Percentiles rank a stretch among this genome's conserved stretches.
Conservation (phyloP, 176 grass and related monocot genomes). For the Alloteropsis semialata region DNA sequence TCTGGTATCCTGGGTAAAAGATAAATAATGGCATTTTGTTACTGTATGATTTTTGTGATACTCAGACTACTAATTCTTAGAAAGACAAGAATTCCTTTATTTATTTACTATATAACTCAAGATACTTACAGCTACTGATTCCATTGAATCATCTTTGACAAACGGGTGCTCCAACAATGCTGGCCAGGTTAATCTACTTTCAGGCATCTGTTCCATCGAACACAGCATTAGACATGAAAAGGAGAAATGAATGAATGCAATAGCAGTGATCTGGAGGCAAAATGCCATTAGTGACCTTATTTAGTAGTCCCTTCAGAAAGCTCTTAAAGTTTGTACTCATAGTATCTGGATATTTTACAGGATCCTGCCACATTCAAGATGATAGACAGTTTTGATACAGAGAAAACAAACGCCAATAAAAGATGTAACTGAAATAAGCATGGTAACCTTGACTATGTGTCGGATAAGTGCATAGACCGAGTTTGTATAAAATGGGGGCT, state of each 20-base stretch:
- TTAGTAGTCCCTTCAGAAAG: constrained; percentile 94
- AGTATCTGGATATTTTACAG: constrained; percentile 96
- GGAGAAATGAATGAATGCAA: constrained; percentile 2
- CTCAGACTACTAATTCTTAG: not conserved
- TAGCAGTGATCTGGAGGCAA: not conserved
- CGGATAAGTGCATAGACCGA: constrained; percentile 93
- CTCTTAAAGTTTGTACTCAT: constrained; percentile 91
- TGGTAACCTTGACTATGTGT: constrained; percentile 88
- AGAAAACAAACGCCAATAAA: constrained; percentile 15
- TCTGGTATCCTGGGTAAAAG: constrained; percentile 29
- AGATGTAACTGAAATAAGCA: constrained; percentile 20
- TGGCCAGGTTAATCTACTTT: constrained; percentile 93
- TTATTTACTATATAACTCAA: not conserved
- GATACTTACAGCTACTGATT: constrained; percentile 31
- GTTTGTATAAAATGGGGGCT: constrained; percentile 98
- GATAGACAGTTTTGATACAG: too few species aligned
- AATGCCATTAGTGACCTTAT: constrained; percentile 57
- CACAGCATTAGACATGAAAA: constrained; percentile 42
- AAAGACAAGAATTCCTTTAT: not conserved
- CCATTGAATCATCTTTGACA: constrained; percentile 73
- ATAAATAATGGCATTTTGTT: not conserved
- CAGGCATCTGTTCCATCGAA: constrained; percentile 60
- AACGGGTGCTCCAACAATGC: constrained; percentile 88
- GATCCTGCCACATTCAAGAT: constrained; percentile 53
- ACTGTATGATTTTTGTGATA: not conserved